Evolutionary conservation across 1,284 basidiomycete species (phyloP), one percentile per base, ranked within the genome.

Genomic region (Rhodotorula sp.): DNA sequence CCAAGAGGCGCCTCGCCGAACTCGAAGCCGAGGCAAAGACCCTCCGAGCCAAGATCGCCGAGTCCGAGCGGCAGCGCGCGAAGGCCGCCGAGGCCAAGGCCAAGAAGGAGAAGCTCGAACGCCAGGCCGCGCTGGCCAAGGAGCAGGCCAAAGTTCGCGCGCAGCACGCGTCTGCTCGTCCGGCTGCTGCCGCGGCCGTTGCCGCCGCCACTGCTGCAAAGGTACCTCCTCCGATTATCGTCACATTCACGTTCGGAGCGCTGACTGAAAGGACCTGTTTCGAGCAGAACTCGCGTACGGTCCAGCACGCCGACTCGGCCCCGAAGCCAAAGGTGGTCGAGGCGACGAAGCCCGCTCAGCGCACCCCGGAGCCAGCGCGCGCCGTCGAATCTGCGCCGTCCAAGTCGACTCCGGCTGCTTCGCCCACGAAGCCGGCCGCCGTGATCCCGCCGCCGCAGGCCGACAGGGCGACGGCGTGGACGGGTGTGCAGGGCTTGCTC

Each of bases 401-500:
- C 39, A 43, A 43, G 8, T 43, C 10, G 39, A 14, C 10, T 43
- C 10, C 39, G 12, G 39, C 2, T 43, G 39, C 39, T 43, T 1
- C 39, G 39, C 12, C 12, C 20, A 49, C 34, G 7, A 20, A 29
- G 31, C 51, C 61, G 18, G 21, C 43, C 21, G 31, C 46, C 47
- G 64, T 26, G 21, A 3, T 23, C 49, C 6, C n/a, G n/a, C 62
- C 71, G 12, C 51, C 79, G n/a, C 60, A 77, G 49, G 72, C 78
- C 52, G 67, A 73, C 23, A 82, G 84, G 49, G 62, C 49, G 12
- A 68, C 71, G 21, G 26, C 72, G 21, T 72, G 70, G 70, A 34
- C 46, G 2, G 73, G 68, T 31, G 72, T 90, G 39, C 83, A 86
- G 73, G 70, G 71, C 0, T 81, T 91, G 34, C 80, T 91, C 65